A percentile compares a stretch with the other conserved stretches of the same genome.
phyloP scores from a whole-genome alignment of 2,329 filamentous ascomycete species.

The Aquanectria penicillioides region DNA sequence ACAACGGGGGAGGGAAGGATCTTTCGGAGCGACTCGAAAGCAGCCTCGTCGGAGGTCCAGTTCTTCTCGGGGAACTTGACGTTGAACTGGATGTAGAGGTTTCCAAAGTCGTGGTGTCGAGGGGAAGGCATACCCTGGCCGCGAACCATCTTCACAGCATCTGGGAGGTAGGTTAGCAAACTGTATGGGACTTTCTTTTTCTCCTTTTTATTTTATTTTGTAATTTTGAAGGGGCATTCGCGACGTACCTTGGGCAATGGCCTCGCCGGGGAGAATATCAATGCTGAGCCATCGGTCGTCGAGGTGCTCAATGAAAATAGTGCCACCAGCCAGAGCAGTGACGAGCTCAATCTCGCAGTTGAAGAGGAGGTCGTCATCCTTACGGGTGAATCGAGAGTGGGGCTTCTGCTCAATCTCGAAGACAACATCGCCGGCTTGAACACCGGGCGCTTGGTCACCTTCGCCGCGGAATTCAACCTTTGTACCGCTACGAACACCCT shows the following conservation, averaged over 20 bases:
- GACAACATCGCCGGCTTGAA: slow-evolving; percentile 93
- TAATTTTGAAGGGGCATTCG: neutral
- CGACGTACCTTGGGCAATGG: slow-evolving; percentile 86
- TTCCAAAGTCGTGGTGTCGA: slow-evolving; percentile 94
- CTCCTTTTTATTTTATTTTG: neutral
- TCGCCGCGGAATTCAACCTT: slow-evolving; percentile 98
- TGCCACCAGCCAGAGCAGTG: slow-evolving; percentile 91
- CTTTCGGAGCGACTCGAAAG: slow-evolving; percentile 82
- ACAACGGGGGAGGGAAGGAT: slow-evolving; percentile 79
- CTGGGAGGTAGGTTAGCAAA: slow-evolving; percentile 59
- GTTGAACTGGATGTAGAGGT: slow-evolving; percentile 96
- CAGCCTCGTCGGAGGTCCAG: slow-evolving; percentile 72
- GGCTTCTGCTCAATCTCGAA: slow-evolving; percentile 99
- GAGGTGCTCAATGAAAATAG: slow-evolving; percentile 92
- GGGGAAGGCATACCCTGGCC: slow-evolving; percentile 98
- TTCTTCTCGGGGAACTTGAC: slow-evolving; percentile 94
- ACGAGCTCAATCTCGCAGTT: slow-evolving; percentile 95
- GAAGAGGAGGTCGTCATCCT: slow-evolving; percentile 96
- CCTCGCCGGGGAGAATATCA: slow-evolving; percentile 92
- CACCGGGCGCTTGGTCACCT: slow-evolving; percentile 93
- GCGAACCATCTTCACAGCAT: slow-evolving; percentile 90
- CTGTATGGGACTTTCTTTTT: no score
- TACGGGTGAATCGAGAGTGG: slow-evolving; percentile 93
- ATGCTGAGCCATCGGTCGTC: slow-evolving; percentile 97
- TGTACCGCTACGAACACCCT: slow-evolving; percentile 90